A percentile compares a stretch with the other conserved stretches of the same genome.
These are phyloP conservation scores for Neurospora terricola DNA, from an alignment of 495 filamentous ascomycete genomes.

Conservation along the genomic window DNA sequence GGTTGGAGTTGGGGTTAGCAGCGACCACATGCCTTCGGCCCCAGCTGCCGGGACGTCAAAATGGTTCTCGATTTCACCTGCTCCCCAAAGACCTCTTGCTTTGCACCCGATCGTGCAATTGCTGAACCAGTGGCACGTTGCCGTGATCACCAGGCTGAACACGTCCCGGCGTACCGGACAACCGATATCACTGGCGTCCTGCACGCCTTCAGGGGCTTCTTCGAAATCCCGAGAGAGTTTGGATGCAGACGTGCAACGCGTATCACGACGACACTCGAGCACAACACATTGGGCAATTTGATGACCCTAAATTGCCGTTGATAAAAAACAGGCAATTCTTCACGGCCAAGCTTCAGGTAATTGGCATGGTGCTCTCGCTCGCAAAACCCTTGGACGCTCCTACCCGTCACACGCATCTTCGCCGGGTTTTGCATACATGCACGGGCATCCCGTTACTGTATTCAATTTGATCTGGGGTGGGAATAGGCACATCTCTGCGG, in stretches of 20 bases:
- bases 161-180: background rate
- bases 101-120: slow-evolving; percentile 5
- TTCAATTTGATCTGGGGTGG: background rate
- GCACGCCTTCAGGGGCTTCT: slow-evolving; percentile 3
- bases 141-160: background rate
- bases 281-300: background rate
- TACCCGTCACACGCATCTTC: background rate
- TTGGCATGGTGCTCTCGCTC: background rate
- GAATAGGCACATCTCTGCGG: background rate
- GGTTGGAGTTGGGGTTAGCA: background rate
- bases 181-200: slow-evolving; percentile 16
- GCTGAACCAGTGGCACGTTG: slow-evolving; percentile 5
- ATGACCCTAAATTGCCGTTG: background rate
- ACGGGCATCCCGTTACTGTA: background rate
- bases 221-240: slow-evolving; percentile 1
- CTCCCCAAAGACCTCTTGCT: background rate
- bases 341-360: background rate
- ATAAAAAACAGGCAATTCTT: background rate
- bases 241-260: background rate
- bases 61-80: slow-evolving; percentile 6
- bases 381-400: background rate
- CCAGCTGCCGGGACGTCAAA: background rate
- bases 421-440: background rate
- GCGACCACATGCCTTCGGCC: background rate
- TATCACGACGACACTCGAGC: background rate